phyloP scores from a whole-genome alignment of 2,329 filamentous ascomycete species.

The Ceratocystis alfenasii region DNA sequence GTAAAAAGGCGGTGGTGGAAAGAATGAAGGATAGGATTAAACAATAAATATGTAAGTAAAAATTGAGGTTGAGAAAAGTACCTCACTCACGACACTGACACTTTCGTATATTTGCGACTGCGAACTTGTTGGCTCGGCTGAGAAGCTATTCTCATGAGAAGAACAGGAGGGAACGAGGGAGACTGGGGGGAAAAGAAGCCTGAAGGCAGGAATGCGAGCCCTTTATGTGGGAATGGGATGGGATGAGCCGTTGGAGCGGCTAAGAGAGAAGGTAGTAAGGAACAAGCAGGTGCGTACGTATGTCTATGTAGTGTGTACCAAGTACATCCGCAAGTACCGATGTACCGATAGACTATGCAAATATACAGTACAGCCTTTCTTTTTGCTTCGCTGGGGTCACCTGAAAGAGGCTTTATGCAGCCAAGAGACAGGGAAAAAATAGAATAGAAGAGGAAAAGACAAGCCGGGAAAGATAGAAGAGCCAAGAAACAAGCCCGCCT shows the following conservation, averaged over 20 bases:
- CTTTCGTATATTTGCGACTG: background rate
- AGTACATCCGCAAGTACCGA: background rate
- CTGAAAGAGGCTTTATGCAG: constrained; percentile 7
- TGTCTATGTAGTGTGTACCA: background rate
- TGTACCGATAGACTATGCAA: background rate
- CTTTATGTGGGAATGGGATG: constrained; percentile 12
- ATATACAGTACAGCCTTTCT: background rate
- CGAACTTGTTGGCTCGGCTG: background rate
- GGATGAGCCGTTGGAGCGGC: background rate
- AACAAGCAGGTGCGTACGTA: background rate
- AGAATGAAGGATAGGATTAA: background rate
- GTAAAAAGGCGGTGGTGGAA: background rate
- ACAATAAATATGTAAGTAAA: background rate
- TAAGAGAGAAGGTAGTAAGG: background rate
- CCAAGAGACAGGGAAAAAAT: constrained; percentile 1
- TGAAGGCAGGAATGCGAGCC: constrained; percentile 5
- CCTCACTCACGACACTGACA: background rate
- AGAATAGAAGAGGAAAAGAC: background rate
- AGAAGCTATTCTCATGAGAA: background rate
- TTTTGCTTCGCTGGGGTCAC: background rate
- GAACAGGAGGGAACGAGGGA: background rate
- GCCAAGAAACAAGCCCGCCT: constrained; percentile 18
- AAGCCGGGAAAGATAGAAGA: background rate
- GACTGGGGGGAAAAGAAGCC: background rate
- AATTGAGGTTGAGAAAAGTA: background rate